These are phyloP conservation scores for Vigna trinervia DNA, from an alignment of 306 rosid species.

Conservation along the genomic window DNA sequence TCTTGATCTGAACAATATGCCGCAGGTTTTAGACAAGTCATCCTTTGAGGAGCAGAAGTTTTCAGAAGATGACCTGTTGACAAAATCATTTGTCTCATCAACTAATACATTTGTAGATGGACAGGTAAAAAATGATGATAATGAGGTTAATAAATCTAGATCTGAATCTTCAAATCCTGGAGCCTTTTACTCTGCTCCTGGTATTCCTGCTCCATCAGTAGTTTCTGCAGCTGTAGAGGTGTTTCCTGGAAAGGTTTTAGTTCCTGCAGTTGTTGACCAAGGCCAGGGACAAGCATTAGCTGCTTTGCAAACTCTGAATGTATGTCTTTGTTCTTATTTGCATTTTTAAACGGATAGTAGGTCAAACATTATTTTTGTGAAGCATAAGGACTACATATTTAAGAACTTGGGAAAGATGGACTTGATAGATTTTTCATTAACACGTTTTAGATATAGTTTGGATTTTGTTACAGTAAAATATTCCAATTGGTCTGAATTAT, in stretches of 20 bases:
- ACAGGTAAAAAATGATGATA: conserved; percentile 39
- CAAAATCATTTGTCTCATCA: conserved; percentile 41
- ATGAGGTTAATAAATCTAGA: conserved; percentile 48
- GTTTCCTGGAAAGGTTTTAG: conserved; percentile 79
- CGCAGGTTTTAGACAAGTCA: conserved; percentile 26
- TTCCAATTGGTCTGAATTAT: neutral
- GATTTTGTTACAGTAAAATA: neutral
- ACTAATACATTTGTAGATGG: conserved; percentile 41
- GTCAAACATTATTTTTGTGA: conserved; percentile 9
- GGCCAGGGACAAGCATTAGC: conserved; percentile 82
- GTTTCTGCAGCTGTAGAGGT: conserved; percentile 70
- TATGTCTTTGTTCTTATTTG: conserved; percentile 37
- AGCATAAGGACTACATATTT: neutral
- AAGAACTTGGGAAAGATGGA: conserved; percentile 2
- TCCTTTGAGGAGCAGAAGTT: conserved; percentile 44
- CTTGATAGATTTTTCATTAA: neutral
- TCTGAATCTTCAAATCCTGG: conserved; percentile 58
- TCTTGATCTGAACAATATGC: conserved; percentile 41
- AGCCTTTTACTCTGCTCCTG: conserved; percentile 68
- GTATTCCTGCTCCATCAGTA: conserved; percentile 81
- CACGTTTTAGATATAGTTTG: conserved; percentile 1
- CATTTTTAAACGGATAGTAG: neutral
- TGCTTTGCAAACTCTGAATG: conserved; percentile 79
- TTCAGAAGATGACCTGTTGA: conserved; percentile 39
- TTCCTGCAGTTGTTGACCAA: conserved; percentile 82